These are phyloP conservation scores for Sclerotinia trifoliorum DNA, from an alignment of 2,329 filamentous ascomycete genomes.

Conservation along the genomic window DNA sequence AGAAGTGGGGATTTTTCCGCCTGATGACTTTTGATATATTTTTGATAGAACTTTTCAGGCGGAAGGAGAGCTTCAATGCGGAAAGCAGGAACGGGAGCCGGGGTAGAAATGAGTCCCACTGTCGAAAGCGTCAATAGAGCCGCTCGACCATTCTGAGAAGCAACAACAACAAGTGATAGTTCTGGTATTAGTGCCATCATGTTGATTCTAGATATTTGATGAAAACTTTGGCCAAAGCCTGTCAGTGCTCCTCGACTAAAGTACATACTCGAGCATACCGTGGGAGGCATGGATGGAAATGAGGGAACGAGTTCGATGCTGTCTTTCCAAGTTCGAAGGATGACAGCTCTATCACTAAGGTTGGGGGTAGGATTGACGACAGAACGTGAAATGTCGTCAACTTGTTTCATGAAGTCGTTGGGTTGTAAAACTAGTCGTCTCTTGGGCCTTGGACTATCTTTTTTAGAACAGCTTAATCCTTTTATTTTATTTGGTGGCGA, in stretches of 20 bases:
- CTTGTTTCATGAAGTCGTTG: not conserved
- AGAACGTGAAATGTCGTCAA: not conserved
- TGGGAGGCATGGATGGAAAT: conserved; percentile 23
- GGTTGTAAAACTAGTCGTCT: not conserved
- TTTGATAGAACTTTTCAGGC: conserved; percentile 28
- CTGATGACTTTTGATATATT: not conserved
- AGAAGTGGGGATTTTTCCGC: conserved; percentile 48
- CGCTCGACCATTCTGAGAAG: conserved; percentile 64
- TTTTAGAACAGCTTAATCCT: not conserved
- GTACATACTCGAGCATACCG: conserved; percentile 24
- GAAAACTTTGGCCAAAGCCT: not conserved
- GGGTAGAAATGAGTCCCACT: conserved; percentile 35
- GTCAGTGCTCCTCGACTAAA: not conserved
- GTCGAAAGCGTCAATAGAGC: conserved; percentile 60
- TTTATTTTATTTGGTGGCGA: not conserved
- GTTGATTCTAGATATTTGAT: conserved; percentile 49
- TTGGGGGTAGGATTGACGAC: not conserved
- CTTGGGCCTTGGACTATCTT: not conserved
- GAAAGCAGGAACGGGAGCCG: conserved; percentile 40
- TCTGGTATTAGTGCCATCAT: conserved; percentile 66
- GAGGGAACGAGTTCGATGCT: conserved; percentile 29
- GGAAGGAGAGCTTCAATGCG: conserved; percentile 56
- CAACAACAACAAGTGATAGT: conserved; percentile 66
- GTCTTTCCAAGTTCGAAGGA: conserved; percentile 27
- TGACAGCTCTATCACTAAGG: conserved; percentile 14